Evolutionary conservation across 2,329 filamentous ascomycete species (phyloP), one percentile per base, ranked within the genome.

Genomic region (Grosmannia clavigera): DNA sequence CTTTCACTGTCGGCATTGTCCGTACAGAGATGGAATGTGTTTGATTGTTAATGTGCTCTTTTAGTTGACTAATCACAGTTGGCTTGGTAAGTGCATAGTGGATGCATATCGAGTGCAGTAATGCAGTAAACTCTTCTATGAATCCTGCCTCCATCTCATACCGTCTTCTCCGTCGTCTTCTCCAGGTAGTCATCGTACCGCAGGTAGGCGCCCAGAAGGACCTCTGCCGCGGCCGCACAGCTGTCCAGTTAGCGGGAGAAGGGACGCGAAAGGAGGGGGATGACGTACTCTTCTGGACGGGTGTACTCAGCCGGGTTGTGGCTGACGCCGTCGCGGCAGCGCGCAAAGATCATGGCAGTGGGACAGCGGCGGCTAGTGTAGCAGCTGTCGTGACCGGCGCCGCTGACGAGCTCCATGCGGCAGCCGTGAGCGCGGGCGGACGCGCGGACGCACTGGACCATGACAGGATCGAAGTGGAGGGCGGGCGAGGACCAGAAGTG

Each of bases 261-360:
- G 27, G 29, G n/a, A 22, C 22, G 22, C 22, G 22, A 10, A 31
- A 38, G 19, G 2, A 25, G 14, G 33, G 27, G 10, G 52, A 5
- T 10, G 2, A 43, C 29, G 10, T 68, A 75, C 56, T 74, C 69
- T 55, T 72, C 68, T 0, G 70, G 67, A 16, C 65, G 70, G 27
- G 68, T 71, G 54, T 69, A 73, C 57, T 66, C 68, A 6, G 70
- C 68, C 0, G 73, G 72, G 14, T 70, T 68, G 56, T 75, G 73
- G 61, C 72, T 74, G 5, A 74, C 65, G 5, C 73, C 73, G 25
- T 70, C 65, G 57, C 64, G 68, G 52, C 70, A 72, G 0, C 70
- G 72, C 6, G 71, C 68, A 57, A 75, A 74, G 38, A 75, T 70
- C 73, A 75, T 75, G 22, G 67, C 67, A 6, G 72, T 71, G 2